These are phyloP conservation scores for Mycena polygramma DNA, from an alignment of 768 basidiomycete genomes.

Conservation along the genomic window DNA sequence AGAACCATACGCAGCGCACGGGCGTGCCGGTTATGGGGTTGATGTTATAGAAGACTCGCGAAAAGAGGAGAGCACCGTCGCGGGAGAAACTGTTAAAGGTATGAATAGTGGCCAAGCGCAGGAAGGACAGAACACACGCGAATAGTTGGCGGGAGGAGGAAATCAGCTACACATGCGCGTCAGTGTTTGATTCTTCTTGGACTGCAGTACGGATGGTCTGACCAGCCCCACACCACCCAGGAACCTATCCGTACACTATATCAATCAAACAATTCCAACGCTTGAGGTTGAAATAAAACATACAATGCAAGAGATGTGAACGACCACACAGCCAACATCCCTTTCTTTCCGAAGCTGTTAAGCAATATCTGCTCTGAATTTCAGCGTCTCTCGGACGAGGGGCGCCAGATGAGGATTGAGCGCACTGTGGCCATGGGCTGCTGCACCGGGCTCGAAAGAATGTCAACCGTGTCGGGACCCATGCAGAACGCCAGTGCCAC, in stretches of 20 bases:
- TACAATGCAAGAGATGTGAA: conserved; percentile 64
- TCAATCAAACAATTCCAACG: no score
- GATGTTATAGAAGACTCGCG: conserved; percentile 11
- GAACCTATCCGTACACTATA: no score
- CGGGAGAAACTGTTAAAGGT: conserved; percentile 14
- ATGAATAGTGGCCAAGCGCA: no score
- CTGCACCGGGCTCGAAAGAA: conserved; percentile 45
- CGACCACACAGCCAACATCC: conserved; percentile 67
- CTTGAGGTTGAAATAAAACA: background rate
- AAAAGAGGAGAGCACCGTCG: conserved; percentile 9
- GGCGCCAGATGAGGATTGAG: no score
- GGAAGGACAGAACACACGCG: conserved; percentile 4
- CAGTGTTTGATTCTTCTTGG: no score
- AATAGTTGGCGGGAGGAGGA: no score
- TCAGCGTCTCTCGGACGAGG: no score
- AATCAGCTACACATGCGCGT: no score
- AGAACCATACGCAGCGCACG: conserved; percentile 69
- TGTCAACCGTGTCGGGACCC: conserved; percentile 58
- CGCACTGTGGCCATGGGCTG: conserved; percentile 55
- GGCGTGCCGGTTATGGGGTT: conserved; percentile 48
- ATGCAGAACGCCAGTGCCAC: conserved; percentile 68
- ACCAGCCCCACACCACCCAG: conserved; percentile 1
- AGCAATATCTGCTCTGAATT: conserved; percentile 60
- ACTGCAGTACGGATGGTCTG: background rate
- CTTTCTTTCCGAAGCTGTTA: conserved; percentile 62